These are phyloP conservation scores for Nigrograna mackinnonii DNA, from an alignment of 2,329 filamentous ascomycete genomes.

Conservation along the genomic window DNA sequence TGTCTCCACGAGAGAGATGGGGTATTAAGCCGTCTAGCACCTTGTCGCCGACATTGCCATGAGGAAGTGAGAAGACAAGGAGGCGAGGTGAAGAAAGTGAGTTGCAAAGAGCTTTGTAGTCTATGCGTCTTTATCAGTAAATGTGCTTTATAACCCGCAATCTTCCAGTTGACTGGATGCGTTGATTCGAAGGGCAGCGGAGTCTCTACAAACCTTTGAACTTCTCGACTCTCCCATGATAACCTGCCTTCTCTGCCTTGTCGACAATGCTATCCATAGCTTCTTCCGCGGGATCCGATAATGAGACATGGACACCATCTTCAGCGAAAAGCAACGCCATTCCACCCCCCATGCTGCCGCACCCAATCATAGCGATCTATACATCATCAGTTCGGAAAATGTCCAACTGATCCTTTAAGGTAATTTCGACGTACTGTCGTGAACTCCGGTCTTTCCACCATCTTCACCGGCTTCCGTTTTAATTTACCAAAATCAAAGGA, in stretches of 20 bases:
- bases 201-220: slow-evolving; percentile 29
- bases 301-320: slow-evolving; percentile 56
- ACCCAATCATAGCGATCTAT: slow-evolving; percentile 61
- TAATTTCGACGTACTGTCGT: slow-evolving; percentile 20
- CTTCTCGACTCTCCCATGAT: slow-evolving; percentile 43
- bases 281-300: slow-evolving; percentile 57
- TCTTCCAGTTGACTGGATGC: not conserved
- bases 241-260: slow-evolving; percentile 44
- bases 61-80: slow-evolving; percentile 58
- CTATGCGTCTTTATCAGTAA: slow-evolving; percentile 28
- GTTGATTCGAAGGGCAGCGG: no score
- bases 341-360: slow-evolving; percentile 63
- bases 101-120: slow-evolving; percentile 56
- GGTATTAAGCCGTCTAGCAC: slow-evolving; percentile 52
- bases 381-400: not conserved
- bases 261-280: slow-evolving; percentile 51
- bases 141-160: no score
- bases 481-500: slow-evolving; percentile 16
- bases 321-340: slow-evolving; percentile 64
- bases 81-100: slow-evolving; percentile 53
- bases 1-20: slow-evolving; percentile 62
- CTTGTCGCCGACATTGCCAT: slow-evolving; percentile 51
- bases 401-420: not conserved
- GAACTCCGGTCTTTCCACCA: slow-evolving; percentile 22
- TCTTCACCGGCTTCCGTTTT: slow-evolving; percentile 5